Evolutionary conservation across 2,329 filamentous ascomycete species (phyloP).

Genomic region (Septoria linicola): DNA sequence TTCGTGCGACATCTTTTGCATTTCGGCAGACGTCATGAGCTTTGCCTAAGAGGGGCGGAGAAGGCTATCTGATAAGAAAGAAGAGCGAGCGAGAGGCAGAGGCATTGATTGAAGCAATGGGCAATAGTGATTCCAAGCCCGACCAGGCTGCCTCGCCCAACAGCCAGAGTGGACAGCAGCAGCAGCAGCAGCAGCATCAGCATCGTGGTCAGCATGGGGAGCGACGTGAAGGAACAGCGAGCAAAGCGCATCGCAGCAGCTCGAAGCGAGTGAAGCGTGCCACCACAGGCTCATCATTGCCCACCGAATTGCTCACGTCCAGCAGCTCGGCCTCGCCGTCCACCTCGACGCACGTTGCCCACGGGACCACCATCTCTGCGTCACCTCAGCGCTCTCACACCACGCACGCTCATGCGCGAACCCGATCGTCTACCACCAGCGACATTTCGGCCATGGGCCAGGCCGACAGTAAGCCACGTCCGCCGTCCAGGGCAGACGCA

Average conservation of each 20-base stretch:
- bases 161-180: background rate
- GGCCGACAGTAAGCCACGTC: conserved; percentile 24
- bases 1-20: background rate
- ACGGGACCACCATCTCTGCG: background rate
- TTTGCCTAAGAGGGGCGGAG: background rate
- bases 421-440: conserved; percentile 19
- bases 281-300: too few relatives aligned
- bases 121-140: background rate
- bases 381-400: background rate
- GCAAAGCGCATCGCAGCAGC: conserved; percentile 1
- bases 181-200: background rate
- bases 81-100: background rate
- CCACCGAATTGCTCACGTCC: conserved; percentile 2
- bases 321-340: conserved; percentile 3
- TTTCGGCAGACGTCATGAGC: background rate
- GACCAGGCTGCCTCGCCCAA: background rate
- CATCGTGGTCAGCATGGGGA: background rate
- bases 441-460: conserved; percentile 29
- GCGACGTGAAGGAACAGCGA: background rate
- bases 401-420: conserved; percentile 34
- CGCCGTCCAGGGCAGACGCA: conserved; percentile 29
- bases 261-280: background rate
- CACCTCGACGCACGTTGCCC: conserved; percentile 5
- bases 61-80: background rate
- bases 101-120: background rate